phyloP scores from a whole-genome alignment of 2,329 filamentous ascomycete genomes.

The Coniochaeta prunicola region DNA sequence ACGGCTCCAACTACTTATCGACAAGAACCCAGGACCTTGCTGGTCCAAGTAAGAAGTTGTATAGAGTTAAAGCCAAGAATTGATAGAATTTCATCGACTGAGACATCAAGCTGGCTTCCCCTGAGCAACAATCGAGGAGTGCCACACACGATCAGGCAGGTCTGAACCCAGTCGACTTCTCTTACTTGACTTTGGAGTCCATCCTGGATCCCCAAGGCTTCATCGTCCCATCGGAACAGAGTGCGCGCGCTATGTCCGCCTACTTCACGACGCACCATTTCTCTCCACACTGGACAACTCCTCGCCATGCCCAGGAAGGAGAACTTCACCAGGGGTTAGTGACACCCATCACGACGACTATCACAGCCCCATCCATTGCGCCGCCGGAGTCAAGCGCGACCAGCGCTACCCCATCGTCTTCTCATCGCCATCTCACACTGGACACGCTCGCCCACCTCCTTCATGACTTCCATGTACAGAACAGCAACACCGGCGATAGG shows the following conservation, averaged over 20 bases:
- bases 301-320: background rate
- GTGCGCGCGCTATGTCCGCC: slow-evolving; percentile 2
- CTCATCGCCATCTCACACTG: background rate
- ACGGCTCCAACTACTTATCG: background rate
- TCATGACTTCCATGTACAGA: slow-evolving; percentile 5
- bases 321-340: background rate
- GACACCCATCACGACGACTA: background rate
- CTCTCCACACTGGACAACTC: background rate
- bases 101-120: background rate
- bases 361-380: slow-evolving; percentile 1
- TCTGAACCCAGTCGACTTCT: background rate
- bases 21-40: background rate
- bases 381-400: background rate
- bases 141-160: background rate
- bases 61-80: no score
- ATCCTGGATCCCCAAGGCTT: background rate
- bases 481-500: slow-evolving; percentile 2
- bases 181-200: background rate
- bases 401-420: background rate
- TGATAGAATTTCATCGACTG: background rate
- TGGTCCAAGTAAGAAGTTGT: no score
- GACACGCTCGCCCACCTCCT: slow-evolving; percentile 8
- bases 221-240: background rate
- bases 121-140: background rate
- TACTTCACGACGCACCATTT: slow-evolving; percentile 8